A percentile compares a stretch with the other conserved stretches of the same genome.
Evolutionary conservation across 306 rosid genomes (phyloP).

Genomic region (Sindora glabra): DNA sequence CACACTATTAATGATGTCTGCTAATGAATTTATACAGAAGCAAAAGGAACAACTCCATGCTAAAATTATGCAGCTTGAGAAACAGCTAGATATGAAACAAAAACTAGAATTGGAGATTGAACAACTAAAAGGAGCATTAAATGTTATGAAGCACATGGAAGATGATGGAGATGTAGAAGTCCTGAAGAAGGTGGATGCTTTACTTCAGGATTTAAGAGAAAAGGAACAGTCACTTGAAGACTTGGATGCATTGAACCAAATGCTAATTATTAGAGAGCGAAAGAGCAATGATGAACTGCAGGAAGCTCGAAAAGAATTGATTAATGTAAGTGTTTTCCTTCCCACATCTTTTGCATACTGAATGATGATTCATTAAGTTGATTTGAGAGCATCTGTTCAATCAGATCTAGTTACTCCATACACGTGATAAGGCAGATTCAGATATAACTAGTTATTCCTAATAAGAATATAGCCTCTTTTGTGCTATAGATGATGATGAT

Average conservation of each 20-base stretch:
- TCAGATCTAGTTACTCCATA: slow-evolving; percentile 1
- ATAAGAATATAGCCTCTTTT: background rate
- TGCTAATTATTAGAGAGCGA: slow-evolving; percentile 71
- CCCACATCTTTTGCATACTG: background rate
- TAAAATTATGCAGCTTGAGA: slow-evolving; percentile 68
- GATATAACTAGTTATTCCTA: no score
- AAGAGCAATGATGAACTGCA: slow-evolving; percentile 89
- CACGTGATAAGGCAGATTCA: no score
- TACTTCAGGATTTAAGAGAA: slow-evolving; percentile 62
- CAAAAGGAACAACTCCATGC: slow-evolving; percentile 73
- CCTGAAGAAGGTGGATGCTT: slow-evolving; percentile 54
- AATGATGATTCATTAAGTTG: slow-evolving; percentile 3
- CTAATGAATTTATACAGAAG: slow-evolving; percentile 55
- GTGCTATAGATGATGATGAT: background rate
- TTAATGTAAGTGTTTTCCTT: slow-evolving; percentile 45
- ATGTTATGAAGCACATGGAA: slow-evolving; percentile 73
- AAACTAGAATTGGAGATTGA: slow-evolving; percentile 87
- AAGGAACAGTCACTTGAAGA: slow-evolving; percentile 67
- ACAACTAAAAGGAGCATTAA: slow-evolving; percentile 64
- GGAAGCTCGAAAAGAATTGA: slow-evolving; percentile 87
- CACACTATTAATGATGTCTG: slow-evolving; percentile 19
- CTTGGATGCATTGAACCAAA: slow-evolving; percentile 63
- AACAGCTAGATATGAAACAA: slow-evolving; percentile 77
- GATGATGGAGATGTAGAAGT: slow-evolving; percentile 81
- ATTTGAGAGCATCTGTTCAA: slow-evolving; percentile 13